Evolutionary conservation across 2,329 filamentous ascomycete genomes (phyloP), one percentile per base, ranked within the genome.

Genomic region (Arachnopeziza araneosa): DNA sequence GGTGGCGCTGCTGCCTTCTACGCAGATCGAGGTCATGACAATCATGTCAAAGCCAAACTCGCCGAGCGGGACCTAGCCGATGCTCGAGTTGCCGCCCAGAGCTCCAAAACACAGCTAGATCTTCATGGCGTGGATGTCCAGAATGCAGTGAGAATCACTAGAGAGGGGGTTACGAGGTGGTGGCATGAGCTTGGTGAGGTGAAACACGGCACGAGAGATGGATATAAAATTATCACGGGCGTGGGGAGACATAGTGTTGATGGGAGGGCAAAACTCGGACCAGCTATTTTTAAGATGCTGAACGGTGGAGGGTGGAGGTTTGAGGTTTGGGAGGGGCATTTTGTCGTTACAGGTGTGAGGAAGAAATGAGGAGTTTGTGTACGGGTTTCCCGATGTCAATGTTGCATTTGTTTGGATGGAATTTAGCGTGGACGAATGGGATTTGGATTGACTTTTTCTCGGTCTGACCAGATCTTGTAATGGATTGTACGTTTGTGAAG

Each of bases 231-330:
- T 61, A 83, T 98, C 57, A 96, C 92, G 2, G 93, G 93, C 0
- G 72, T 87, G 17, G 93, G 93, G 1, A 81, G 81, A 57, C 93
- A 98, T 74, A 95, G 86, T 68, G 81, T 85, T 53, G 86, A 88
- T 56, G 91, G 92, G 0, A 87, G 83, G 58, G 90, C 89, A 1
- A 86, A 85, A 66, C 73, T 98, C 61, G 88, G 92, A 5, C 88
- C 88, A 59, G 89, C 89, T 19, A 92, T 98, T n/a, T 86, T 83
- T 53, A 87, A 85, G 69, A 87, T 86, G 70, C 77, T 98, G 50
- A 80, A 86, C 49, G 81, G 83, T 52, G 90, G 93, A 62, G 92
- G 92, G 0, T 98, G 93, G 93, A 91, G 84, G 71, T 78, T 95
- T 36, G 84, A 91, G 71, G 80, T 89, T 52, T 81, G 85, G 51